Evolutionary conservation across 257 asterid genomes (phyloP).

Genomic region (Catharanthus roseus): DNA sequence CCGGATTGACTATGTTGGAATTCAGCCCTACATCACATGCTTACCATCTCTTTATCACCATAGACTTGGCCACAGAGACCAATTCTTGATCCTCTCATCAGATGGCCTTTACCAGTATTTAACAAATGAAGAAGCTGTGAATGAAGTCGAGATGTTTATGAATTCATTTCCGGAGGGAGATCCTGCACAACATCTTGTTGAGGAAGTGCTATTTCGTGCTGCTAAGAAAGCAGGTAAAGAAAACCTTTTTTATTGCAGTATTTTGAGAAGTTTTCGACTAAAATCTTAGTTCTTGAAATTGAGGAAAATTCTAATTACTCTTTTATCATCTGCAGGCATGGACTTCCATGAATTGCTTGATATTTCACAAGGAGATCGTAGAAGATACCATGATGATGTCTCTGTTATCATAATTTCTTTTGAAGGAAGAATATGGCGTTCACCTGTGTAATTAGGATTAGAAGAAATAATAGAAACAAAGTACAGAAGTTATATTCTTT

Average conservation of each 20-base stretch:
- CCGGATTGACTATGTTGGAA: slow-evolving; percentile 76
- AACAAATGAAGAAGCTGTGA: slow-evolving; percentile 82
- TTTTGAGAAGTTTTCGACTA: background rate
- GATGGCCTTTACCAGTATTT: slow-evolving; percentile 96
- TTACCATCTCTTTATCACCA: slow-evolving; percentile 78
- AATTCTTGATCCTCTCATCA: slow-evolving; percentile 84
- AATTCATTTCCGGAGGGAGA: slow-evolving; percentile 87
- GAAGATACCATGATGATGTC: slow-evolving; percentile 89
- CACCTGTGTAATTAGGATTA: slow-evolving; percentile 46
- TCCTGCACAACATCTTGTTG: slow-evolving; percentile 96
- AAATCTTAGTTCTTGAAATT: background rate
- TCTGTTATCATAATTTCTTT: slow-evolving; percentile 82
- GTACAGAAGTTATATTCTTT: slow-evolving; percentile 21
- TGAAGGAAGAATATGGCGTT: slow-evolving; percentile 94
- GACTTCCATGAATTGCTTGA: slow-evolving; percentile 78
- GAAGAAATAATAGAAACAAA: slow-evolving; percentile 11
- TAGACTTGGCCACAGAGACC: slow-evolving; percentile 56
- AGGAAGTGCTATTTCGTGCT: slow-evolving; percentile 90
- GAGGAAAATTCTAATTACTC: background rate
- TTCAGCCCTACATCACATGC: slow-evolving; percentile 70
- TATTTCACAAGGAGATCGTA: slow-evolving; percentile 85
- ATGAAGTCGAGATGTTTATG: slow-evolving; percentile 80
- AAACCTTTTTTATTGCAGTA: background rate
- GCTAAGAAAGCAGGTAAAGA: slow-evolving; percentile 96
- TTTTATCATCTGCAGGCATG: slow-evolving; percentile 47